These are phyloP conservation scores for Quercus ilex DNA, from an alignment of 306 rosid genomes.

Conservation along the genomic window DNA sequence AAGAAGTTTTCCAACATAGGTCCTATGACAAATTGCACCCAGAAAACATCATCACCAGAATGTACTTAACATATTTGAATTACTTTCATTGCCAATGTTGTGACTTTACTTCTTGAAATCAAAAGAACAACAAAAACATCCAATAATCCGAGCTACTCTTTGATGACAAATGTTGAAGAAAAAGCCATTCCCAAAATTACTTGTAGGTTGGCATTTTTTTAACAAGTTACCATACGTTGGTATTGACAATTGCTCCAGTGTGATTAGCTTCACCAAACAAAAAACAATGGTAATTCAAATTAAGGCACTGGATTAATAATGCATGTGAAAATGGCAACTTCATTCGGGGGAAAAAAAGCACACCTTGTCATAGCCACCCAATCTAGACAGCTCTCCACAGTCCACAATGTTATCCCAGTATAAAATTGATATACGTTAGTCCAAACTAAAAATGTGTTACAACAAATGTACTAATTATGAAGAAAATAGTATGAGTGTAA, in stretches of 20 bases:
- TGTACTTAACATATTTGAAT: not conserved
- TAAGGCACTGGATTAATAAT: not conserved
- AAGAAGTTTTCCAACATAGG: not conserved
- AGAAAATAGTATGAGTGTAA: too few relatives aligned
- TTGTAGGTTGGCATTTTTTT: not conserved
- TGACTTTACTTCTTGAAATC: not conserved
- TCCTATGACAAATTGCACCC: not conserved
- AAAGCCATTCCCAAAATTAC: not conserved
- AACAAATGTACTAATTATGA: too few relatives aligned
- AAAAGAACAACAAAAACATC: not conserved
- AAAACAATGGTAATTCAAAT: not conserved
- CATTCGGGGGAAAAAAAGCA: not conserved
- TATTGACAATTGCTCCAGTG: not conserved
- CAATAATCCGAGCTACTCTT: not conserved
- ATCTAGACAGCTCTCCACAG: constrained; percentile 86
- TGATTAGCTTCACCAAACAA: not conserved
- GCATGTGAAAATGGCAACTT: not conserved
- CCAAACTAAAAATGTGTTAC: not conserved
- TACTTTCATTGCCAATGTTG: not conserved
- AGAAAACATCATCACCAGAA: not conserved
- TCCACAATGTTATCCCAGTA: not conserved
- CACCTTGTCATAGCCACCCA: constrained; percentile 99
- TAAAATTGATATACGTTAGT: too few relatives aligned
- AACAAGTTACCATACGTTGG: too few relatives aligned
- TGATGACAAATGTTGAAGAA: not conserved